These are phyloP conservation scores for Penicillium maclennaniae DNA, from an alignment of 495 filamentous ascomycete species.

Conservation along the genomic window DNA sequence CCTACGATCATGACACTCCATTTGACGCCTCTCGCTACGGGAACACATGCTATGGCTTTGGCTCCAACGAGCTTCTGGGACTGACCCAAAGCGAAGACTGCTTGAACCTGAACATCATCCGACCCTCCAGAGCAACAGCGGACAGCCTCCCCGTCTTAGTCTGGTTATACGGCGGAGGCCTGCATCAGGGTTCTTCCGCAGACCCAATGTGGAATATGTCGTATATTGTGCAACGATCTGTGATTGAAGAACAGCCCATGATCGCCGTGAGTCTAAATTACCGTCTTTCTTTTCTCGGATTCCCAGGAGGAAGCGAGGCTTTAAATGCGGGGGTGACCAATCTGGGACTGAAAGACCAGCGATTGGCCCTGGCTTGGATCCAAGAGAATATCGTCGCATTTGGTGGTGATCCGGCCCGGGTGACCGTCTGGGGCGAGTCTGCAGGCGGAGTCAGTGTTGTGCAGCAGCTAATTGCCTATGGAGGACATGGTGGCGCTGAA, in stretches of 20 bases:
- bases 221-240: slow-evolving; percentile 26
- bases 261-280: slow-evolving; percentile 57
- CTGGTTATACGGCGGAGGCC: slow-evolving; percentile 48
- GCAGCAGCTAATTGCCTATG: background rate
- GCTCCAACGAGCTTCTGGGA: slow-evolving; percentile 15
- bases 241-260: slow-evolving; percentile 39
- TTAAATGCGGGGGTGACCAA: slow-evolving; percentile 26
- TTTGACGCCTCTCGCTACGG: slow-evolving; percentile 34
- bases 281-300: slow-evolving; percentile 56
- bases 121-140: slow-evolving; percentile 29
- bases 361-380: slow-evolving; percentile 54
- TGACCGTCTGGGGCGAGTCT: slow-evolving; percentile 43
- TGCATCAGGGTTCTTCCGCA: slow-evolving; percentile 36
- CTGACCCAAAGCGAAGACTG: slow-evolving; percentile 41
- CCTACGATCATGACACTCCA: slow-evolving; percentile 14
- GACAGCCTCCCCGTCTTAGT: slow-evolving; percentile 41
- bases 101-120: slow-evolving; percentile 46
- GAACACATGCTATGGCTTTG: slow-evolving; percentile 40
- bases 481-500: background rate
- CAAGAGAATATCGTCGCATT: slow-evolving; percentile 49
- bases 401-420: slow-evolving; percentile 51
- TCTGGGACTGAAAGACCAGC: slow-evolving; percentile 56
- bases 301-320: slow-evolving; percentile 27
- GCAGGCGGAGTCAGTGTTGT: slow-evolving; percentile 17
- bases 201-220: slow-evolving; percentile 39